These are phyloP conservation scores for Salix dunnii DNA, from an alignment of 345 rosid species.

Conservation along the genomic window DNA sequence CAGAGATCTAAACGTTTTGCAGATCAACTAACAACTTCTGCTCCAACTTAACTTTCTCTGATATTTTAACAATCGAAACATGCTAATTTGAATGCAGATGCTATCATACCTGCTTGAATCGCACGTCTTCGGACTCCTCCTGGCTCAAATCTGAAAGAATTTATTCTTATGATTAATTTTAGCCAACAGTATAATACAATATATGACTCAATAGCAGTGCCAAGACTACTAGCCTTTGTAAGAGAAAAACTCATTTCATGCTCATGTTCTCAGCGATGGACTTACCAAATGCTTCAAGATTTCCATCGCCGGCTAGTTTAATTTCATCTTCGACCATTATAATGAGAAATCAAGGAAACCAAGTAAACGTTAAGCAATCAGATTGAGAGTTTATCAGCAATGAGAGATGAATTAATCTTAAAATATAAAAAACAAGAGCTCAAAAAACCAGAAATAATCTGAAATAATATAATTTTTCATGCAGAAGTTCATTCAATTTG, in stretches of 20 bases:
- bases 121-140: slow-evolving; percentile 75
- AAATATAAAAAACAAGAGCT: background rate
- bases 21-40: too few relatives aligned
- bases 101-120: slow-evolving; percentile 68
- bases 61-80: background rate
- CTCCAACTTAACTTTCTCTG: too few relatives aligned
- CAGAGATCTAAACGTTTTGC: too few relatives aligned
- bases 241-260: background rate
- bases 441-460: too few relatives aligned
- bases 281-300: slow-evolving; percentile 73
- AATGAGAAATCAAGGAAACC: background rate
- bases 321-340: slow-evolving; percentile 44
- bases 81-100: background rate
- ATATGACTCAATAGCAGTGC: background rate
- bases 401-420: background rate
- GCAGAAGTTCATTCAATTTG: background rate
- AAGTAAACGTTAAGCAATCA: slow-evolving; percentile 9
- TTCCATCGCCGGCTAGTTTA: slow-evolving; percentile 64
- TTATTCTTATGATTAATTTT: background rate
- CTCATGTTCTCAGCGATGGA: background rate
- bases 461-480: background rate
- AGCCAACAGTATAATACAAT: background rate
- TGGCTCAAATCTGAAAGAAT: slow-evolving; percentile 60
- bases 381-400: background rate
- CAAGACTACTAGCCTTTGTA: background rate